These are phyloP conservation scores for Cyberlindnera maritima DNA, from an alignment of 805 yeast genomes.

Conservation along the genomic window DNA sequence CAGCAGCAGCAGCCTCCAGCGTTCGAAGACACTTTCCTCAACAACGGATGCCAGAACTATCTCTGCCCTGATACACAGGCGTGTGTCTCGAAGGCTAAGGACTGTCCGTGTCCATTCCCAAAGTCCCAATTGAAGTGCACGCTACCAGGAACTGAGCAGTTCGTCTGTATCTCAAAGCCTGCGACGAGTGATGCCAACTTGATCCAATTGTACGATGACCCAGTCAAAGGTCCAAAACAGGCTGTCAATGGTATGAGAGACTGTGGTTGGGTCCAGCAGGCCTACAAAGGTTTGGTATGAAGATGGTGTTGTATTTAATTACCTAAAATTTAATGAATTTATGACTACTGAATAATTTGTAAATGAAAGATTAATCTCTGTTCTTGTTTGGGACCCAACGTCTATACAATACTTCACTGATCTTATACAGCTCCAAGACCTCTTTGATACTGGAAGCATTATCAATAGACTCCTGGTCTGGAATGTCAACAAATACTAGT, in stretches of 20 bases:
- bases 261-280: slow-evolving; percentile 82
- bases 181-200: slow-evolving; percentile 43
- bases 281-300: slow-evolving; percentile 53
- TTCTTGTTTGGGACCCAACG: slow-evolving; percentile 88
- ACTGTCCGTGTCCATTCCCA: slow-evolving; percentile 92
- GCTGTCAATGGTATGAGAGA: slow-evolving; percentile 57
- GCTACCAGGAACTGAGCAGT: slow-evolving; percentile 62
- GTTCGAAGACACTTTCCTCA: slow-evolving; percentile 35
- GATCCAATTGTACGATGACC: slow-evolving; percentile 38
- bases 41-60: slow-evolving; percentile 56
- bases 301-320: too few species aligned
- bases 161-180: slow-evolving; percentile 83
- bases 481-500: slow-evolving; percentile 61
- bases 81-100: slow-evolving; percentile 67
- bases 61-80: slow-evolving; percentile 79
- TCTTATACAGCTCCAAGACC: slow-evolving; percentile 33
- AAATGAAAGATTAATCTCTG: slow-evolving; percentile 50
- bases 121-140: slow-evolving; percentile 79
- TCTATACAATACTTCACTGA: slow-evolving; percentile 66
- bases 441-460: slow-evolving; percentile 4
- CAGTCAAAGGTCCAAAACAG: slow-evolving; percentile 45
- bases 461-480: slow-evolving; percentile 36
- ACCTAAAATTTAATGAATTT: not conserved
- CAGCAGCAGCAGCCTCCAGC: slow-evolving; percentile 31
- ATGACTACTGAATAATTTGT: not conserved